Conservation (phyloP, 305 asterid genomes). For the Fraxinus sp. region DNA sequence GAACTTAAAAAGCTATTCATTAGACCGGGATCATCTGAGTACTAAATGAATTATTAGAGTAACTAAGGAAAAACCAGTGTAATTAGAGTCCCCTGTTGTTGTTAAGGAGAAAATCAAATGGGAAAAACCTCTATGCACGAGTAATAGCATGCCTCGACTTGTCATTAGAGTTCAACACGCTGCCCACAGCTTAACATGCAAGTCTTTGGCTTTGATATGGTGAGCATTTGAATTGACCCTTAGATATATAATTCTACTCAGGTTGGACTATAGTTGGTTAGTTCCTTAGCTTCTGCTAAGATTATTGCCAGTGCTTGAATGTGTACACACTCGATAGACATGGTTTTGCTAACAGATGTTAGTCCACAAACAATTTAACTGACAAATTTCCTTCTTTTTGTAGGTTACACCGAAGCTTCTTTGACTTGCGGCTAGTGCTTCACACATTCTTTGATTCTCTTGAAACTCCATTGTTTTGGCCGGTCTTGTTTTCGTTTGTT, state of each 20-base stretch:
- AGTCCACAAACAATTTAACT: not conserved
- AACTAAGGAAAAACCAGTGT: not conserved
- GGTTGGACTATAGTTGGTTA: not conserved
- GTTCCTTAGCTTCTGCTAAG: not conserved
- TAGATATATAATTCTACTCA: not conserved
- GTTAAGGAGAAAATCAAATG: not conserved
- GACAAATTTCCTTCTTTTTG: not conserved
- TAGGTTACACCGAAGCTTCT: conserved; percentile 33
- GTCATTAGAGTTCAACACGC: not conserved
- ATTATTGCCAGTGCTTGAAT: not conserved
- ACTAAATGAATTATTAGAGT: not conserved
- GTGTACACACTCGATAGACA: not conserved
- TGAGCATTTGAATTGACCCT: not conserved
- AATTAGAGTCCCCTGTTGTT: not conserved
- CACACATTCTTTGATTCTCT: conserved; percentile 27
- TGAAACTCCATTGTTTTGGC: conserved; percentile 20
- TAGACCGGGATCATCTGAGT: not conserved
- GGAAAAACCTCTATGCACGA: not conserved
- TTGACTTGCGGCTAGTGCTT: conserved; percentile 18
- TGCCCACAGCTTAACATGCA: not conserved
- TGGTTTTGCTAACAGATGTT: not conserved
- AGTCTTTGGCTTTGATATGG: not conserved
- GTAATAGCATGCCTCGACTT: not conserved
- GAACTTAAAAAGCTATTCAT: not conserved
- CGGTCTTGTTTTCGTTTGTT: conserved; percentile 14